Percentiles rank a stretch among this genome's conserved stretches.
Evolutionary conservation across 768 basidiomycete genomes (phyloP).

Genomic region (Mycena albidolilacea): DNA sequence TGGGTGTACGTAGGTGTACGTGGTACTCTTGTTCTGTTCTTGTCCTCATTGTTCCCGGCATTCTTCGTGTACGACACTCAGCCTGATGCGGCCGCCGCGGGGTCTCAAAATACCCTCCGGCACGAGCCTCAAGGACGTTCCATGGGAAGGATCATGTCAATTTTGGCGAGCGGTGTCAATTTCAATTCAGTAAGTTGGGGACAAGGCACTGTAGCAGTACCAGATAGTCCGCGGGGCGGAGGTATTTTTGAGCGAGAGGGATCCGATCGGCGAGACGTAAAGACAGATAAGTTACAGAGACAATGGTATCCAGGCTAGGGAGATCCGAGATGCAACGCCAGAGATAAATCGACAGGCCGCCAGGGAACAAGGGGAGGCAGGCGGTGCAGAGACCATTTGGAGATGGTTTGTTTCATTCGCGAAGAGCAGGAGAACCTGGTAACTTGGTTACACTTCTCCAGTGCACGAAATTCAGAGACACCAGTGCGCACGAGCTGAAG

Average conservation of each 20-base stretch:
- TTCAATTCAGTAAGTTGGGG: neutral
- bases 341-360: neutral
- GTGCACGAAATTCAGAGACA: no score
- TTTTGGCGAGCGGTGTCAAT: neutral
- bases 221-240: neutral
- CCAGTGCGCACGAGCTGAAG: no score
- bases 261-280: neutral
- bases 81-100: neutral
- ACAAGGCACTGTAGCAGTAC: neutral
- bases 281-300: neutral
- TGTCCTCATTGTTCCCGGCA: neutral
- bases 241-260: slow-evolving; percentile 2
- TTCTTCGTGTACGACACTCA: neutral
- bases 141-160: neutral
- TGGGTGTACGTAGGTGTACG: no score
- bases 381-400: no score
- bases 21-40: neutral
- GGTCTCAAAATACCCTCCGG: neutral
- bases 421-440: no score
- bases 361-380: neutral
- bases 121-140: neutral
- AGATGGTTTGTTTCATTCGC: no score
- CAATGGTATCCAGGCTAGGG: neutral
- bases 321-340: slow-evolving; percentile 2
- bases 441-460: no score